Evolutionary conservation across 1,284 basidiomycete genomes (phyloP), one percentile per base, ranked within the genome.

Genomic region (Moesziomyces aphidis): DNA sequence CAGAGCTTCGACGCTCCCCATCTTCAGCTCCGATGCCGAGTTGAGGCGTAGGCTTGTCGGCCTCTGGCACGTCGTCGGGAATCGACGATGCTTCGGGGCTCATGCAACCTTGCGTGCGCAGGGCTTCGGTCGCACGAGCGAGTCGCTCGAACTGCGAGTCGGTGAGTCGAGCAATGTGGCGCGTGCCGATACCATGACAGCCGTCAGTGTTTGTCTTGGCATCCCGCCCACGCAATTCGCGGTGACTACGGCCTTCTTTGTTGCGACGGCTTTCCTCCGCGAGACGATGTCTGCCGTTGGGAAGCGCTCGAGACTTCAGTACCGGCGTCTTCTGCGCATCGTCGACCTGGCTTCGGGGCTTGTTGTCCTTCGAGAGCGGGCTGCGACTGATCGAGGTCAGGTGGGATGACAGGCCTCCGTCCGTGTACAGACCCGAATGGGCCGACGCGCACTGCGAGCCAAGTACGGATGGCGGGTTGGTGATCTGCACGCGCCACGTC

Each of bases 311-410:
- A 31, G 13, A 1, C 43, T 49, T 46, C 28, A 53, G 7, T 7
- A 56, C 59, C 11, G 56, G 55, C 17, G 67, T 63, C 13, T 36
- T 56, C 1, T 59, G 26, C n/a, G 47, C 19, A 44, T 60, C 61
- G 15, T 17, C 55, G n/a, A 42, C 11, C 19, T 56, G 45, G 13
- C 4, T n/a, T 15, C 24, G 43, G 23, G 2, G 10, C 10, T 15
- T 47, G 11, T 47, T 63, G 2, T 44, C 54, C 50, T 52, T 63
- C 31, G 65, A 63, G 21, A 61, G 22, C 23, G 64, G 70, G 43
- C 65, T 73, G 10, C 71, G 48, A 31, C 65, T 68, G 28, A 69
- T 49, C 17, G 60, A 64, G n/a, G 71, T 73, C 48, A 73, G 44
- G 23, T 68, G 46, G 11, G 57, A 55, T 5, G 53, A 53, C 4